A percentile compares a stretch with the other conserved stretches of the same genome.
phyloP scores from a whole-genome alignment of 2,329 filamentous ascomycete genomes.

The Exophiala alcalophila region DNA sequence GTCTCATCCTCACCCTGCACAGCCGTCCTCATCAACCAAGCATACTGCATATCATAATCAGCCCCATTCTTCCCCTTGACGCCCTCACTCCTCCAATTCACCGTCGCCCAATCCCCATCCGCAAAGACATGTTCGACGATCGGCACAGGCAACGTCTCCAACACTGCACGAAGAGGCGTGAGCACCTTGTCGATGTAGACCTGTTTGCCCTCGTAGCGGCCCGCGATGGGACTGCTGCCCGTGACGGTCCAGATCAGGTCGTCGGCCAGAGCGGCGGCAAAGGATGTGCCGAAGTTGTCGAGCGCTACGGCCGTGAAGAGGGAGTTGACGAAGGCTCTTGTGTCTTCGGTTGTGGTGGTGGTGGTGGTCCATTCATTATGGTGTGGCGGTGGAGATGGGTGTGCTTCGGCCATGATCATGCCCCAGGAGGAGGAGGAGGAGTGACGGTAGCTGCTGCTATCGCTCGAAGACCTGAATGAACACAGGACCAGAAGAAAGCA shows the following conservation, averaged over 20 bases:
- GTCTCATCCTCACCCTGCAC: conserved; percentile 2
- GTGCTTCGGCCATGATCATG: conserved; percentile 9
- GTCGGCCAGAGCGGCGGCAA: conserved; percentile 13
- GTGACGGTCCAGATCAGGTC: conserved; percentile 19
- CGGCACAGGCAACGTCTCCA: conserved; percentile 16
- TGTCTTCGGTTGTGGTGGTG: conserved; percentile 17
- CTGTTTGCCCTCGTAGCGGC: conserved; percentile 16
- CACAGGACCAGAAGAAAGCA: conserved; percentile 1
- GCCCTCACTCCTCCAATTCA: conserved; percentile 19
- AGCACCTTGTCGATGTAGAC: conserved; percentile 20
- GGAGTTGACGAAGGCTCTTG: conserved; percentile 17
- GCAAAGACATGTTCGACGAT: conserved; percentile 21
- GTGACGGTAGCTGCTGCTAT: neutral
- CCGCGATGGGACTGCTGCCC: conserved; percentile 16
- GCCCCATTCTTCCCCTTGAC: conserved; percentile 18
- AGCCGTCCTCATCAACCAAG: conserved; percentile 19
- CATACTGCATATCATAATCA: conserved; percentile 23
- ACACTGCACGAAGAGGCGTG: conserved; percentile 15
- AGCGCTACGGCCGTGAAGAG: conserved; percentile 20
- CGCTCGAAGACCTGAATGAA: conserved; percentile 1
- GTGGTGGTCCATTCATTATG: neutral
- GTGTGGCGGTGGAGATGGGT: neutral
- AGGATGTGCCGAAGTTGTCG: conserved; percentile 19
- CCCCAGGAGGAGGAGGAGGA: neutral
- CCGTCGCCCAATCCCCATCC: conserved; percentile 17